Evolutionary conservation across 805 yeast species (phyloP).

Genomic region (Starmerella floris): DNA sequence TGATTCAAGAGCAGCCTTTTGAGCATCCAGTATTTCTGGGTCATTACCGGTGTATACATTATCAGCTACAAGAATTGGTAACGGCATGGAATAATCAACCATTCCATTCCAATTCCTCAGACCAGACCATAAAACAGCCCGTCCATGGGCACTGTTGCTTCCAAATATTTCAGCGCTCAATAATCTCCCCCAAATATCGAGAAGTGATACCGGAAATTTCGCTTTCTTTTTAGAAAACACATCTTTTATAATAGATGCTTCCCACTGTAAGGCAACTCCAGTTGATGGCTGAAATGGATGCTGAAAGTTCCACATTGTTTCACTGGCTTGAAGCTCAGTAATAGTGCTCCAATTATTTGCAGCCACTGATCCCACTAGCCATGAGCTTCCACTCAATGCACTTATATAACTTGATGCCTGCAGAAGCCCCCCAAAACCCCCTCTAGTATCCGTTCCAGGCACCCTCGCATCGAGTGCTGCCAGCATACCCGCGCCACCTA

Average conservation of each 20-base stretch:
- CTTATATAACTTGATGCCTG: conserved; percentile 58
- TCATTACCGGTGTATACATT: conserved; percentile 28
- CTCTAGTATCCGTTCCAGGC: conserved; percentile 50
- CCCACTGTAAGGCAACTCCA: conserved; percentile 42
- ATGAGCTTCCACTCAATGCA: conserved; percentile 75
- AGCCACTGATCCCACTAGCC: conserved; percentile 60
- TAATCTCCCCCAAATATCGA: conserved; percentile 76
- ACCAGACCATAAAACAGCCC: conserved; percentile 31
- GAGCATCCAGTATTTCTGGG: background rate
- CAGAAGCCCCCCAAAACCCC: conserved; percentile 59
- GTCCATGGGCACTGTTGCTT: conserved; percentile 49
- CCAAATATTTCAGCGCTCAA: conserved; percentile 62
- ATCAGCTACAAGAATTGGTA: conserved; percentile 46
- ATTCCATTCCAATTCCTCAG: conserved; percentile 48
- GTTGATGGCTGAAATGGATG: conserved; percentile 49
- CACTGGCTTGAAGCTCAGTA: conserved; percentile 39
- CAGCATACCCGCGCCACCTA: conserved; percentile 70
- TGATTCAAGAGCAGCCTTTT: background rate
- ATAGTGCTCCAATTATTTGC: conserved; percentile 63
- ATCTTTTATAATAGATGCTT: conserved; percentile 31
- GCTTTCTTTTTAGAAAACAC: conserved; percentile 44
- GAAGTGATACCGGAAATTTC: conserved; percentile 53
- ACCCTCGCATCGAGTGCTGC: conserved; percentile 58
- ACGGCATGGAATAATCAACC: conserved; percentile 51
- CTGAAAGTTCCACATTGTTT: conserved; percentile 54